Conservation (phyloP, 1,139 yeast genomes). For the Geotrichum siamense region DNA sequence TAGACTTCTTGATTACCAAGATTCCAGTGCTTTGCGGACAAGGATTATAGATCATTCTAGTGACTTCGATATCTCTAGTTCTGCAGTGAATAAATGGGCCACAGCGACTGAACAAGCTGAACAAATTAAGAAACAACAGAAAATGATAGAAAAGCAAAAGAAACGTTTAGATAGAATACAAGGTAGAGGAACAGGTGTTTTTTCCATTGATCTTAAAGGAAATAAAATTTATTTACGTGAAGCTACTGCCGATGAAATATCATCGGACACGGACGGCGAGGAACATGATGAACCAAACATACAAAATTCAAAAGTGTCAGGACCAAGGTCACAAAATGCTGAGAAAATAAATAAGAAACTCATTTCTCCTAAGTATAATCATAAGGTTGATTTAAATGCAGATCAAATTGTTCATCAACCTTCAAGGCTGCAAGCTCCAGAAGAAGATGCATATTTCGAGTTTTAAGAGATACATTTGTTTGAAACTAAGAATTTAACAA, state of each 20-base stretch:
- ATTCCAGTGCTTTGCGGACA: constrained; percentile 81
- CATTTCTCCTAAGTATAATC: constrained; percentile 29
- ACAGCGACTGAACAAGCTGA: constrained; percentile 84
- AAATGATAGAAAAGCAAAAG: constrained; percentile 52
- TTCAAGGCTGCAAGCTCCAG: constrained; percentile 11
- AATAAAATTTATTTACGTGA: constrained; percentile 56
- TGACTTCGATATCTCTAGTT: constrained; percentile 58
- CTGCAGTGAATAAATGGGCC: constrained; percentile 67
- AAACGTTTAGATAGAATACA: constrained; percentile 37
- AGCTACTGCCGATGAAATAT: constrained; percentile 26
- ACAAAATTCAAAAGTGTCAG: no score
- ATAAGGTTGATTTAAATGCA: background rate
- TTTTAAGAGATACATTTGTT: no score
- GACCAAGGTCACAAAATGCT: background rate
- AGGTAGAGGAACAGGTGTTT: constrained; percentile 67
- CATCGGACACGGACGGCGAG: constrained; percentile 20
- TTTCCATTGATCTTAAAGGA: constrained; percentile 71
- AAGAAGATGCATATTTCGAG: constrained; percentile 11
- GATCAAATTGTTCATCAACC: constrained; percentile 5
- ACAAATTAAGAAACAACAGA: constrained; percentile 72
- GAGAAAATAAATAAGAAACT: constrained; percentile 29
- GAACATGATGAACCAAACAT: constrained; percentile 21
- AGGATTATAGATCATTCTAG: constrained; percentile 89
- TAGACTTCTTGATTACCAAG: constrained; percentile 70
- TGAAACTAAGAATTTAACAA: no score